Evolutionary conservation across 495 filamentous ascomycete species (phyloP), one percentile per base, ranked within the genome.

Genomic region (Hypomontagnella submonticulosa): DNA sequence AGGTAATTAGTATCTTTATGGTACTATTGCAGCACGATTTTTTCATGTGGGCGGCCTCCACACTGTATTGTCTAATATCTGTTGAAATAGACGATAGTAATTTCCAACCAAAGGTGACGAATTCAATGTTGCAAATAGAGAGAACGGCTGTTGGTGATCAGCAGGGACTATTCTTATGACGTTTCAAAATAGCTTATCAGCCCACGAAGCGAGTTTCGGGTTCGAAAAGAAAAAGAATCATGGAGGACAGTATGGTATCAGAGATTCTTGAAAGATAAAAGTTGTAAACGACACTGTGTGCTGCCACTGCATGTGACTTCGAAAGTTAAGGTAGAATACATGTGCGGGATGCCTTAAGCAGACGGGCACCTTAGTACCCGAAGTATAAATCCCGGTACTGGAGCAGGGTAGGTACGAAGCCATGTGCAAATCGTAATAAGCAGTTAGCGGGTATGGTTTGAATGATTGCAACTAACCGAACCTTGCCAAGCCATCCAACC

Each of bases 11-110:
- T 63, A 54, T 46, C 46, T 47, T 42, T 40, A 54, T 13, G 41
- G 58, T 62, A 53, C 49, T 52, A 66, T 42, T 43, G 32, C 27
- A 43, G 23, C 20, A 59, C 30, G 15, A 49, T 47, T 19, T 23
- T 49, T 62, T 40, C 16, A 5, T 27, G 48, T 67, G 36, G 64
- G 64, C 57, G 64, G 64, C 64, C 64, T 67, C 64, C 58, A 55
- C 58, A 62, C 64, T 57, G 64, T 62, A 12, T 41, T 62, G 42
- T 53, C 51, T 20, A 6, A 53, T 55, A 13, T 41, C 20, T 19
- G 5, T 55, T 38, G 11, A 16, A 54, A 55, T 32, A 8, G 51
- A 20, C 16, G 20, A 27, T n/a, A 55, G 23, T 27, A 27, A 27
- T 27, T 19, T 20, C 27, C 9, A 1, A 19, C 6, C 8, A 10